phyloP scores from a whole-genome alignment of 1,139 yeast genomes.

The Wickerhamomyces sp. region DNA sequence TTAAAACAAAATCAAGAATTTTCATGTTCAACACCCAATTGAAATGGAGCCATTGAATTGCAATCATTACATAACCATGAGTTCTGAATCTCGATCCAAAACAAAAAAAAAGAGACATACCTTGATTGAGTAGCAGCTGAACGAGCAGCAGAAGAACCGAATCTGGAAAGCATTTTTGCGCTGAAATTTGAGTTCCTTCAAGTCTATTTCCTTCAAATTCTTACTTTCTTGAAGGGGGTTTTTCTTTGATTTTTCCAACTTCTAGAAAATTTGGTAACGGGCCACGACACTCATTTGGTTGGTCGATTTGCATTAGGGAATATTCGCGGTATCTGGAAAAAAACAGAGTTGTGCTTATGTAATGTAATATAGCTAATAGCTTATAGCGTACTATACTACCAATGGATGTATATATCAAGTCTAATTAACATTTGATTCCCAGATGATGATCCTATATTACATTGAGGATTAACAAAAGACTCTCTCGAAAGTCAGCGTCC shows the following conservation, averaged over 20 bases:
- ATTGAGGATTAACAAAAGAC: no score
- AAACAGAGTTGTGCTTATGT: neutral
- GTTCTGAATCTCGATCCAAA: neutral
- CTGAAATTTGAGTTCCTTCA: constrained; percentile 6
- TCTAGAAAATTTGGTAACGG: constrained; percentile 1
- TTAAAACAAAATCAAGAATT: no score
- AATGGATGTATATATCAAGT: no score
- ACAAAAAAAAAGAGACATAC: constrained; percentile 34
- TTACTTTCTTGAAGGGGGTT: constrained; percentile 6
- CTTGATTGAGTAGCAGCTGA: constrained; percentile 45
- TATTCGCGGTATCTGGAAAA: neutral
- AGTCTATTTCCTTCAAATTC: neutral
- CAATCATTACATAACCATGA: neutral
- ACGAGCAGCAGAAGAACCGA: constrained; percentile 60
- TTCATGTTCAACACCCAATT: neutral
- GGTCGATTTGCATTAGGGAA: neutral
- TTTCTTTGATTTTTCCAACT: constrained; percentile 1
- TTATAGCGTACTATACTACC: no score
- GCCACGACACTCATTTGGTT: neutral
- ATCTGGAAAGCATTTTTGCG: constrained; percentile 55
- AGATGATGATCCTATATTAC: no score
- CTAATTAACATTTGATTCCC: no score
- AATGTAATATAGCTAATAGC: no score
- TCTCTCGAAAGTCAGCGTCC: no score
- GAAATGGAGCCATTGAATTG: neutral